phyloP scores from a whole-genome alignment of 129 eudicot genomes.

The Lactuca saligna region DNA sequence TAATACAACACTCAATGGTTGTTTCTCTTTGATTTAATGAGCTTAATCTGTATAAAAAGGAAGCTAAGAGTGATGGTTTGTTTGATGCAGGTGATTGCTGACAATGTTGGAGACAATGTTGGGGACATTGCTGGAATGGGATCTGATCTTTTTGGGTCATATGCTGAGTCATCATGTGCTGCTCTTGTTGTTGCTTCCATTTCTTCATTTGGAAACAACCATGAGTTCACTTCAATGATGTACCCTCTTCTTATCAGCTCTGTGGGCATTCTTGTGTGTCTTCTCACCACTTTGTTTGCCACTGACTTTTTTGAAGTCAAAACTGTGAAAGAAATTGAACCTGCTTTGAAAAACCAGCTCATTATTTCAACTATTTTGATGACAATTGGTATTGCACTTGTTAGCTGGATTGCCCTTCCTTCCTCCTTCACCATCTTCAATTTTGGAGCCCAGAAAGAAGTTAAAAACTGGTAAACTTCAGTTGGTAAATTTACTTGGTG shows the following conservation, averaged over 20 bases:
- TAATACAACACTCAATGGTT: no score
- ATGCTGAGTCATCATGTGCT: constrained; percentile 71
- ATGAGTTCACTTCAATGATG: constrained; percentile 75
- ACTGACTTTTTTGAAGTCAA: constrained; percentile 88
- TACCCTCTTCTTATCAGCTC: constrained; percentile 77
- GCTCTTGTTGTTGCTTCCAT: constrained; percentile 93
- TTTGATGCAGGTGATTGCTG: constrained; percentile 67
- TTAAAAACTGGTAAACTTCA: constrained; percentile 63
- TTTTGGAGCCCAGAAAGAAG: constrained; percentile 76
- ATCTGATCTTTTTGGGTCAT: constrained; percentile 89
- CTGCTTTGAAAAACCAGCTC: constrained; percentile 79
- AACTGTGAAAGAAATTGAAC: constrained; percentile 73
- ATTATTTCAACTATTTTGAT: constrained; percentile 71
- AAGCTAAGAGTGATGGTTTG: no score
- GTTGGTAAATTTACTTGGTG: no score
- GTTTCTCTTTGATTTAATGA: no score
- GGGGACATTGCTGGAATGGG: constrained; percentile 99
- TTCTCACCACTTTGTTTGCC: constrained; percentile 78
- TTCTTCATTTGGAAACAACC: constrained; percentile 80
- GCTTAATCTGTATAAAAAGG: no score
- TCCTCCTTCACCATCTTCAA: constrained; percentile 72
- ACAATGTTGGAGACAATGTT: constrained; percentile 91
- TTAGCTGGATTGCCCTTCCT: constrained; percentile 74
- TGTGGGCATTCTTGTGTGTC: constrained; percentile 67
- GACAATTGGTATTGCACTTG: constrained; percentile 69